Evolutionary conservation across 257 asterid species (phyloP).

Genomic region (Solanum pinnatisectum): DNA sequence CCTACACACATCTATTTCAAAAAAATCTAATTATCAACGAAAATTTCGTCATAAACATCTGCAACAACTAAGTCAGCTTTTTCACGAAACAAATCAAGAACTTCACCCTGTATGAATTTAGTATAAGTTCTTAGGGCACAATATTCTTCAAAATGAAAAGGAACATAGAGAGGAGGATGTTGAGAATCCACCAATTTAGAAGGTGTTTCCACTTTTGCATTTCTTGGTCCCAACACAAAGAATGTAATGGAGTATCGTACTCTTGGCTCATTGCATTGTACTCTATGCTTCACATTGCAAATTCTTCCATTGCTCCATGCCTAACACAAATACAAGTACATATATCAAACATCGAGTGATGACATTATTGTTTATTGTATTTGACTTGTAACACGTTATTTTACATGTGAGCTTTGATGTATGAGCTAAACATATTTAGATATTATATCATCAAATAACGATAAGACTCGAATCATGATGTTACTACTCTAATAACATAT

Average conservation of each 20-base stretch:
- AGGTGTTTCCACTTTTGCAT: constrained; percentile 27
- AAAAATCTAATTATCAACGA: neutral
- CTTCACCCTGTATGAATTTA: constrained; percentile 17
- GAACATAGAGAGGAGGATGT: constrained; percentile 32
- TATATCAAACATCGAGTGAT: neutral
- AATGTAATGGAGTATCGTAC: constrained; percentile 32
- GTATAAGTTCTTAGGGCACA: constrained; percentile 15
- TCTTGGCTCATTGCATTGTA: constrained; percentile 40
- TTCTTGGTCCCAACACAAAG: constrained; percentile 41
- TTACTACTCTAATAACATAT: neutral
- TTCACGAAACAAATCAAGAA: constrained; percentile 16
- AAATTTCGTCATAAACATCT: too few relatives aligned
- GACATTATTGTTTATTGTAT: too few relatives aligned
- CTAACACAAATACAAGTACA: constrained; percentile 4
- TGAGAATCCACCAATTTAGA: constrained; percentile 26
- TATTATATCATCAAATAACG: too few relatives aligned
- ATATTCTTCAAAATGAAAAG: constrained; percentile 32
- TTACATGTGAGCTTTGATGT: neutral
- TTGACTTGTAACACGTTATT: too few relatives aligned
- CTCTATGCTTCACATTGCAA: constrained; percentile 51
- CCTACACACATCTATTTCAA: rapidly evolving
- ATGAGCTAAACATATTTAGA: too few relatives aligned
- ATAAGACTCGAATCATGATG: neutral
- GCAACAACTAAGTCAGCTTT: neutral
- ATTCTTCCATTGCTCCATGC: constrained; percentile 64